Conservation (phyloP, 2,329 filamentous ascomycete genomes). For the Aureobasidium melanogenum region DNA sequence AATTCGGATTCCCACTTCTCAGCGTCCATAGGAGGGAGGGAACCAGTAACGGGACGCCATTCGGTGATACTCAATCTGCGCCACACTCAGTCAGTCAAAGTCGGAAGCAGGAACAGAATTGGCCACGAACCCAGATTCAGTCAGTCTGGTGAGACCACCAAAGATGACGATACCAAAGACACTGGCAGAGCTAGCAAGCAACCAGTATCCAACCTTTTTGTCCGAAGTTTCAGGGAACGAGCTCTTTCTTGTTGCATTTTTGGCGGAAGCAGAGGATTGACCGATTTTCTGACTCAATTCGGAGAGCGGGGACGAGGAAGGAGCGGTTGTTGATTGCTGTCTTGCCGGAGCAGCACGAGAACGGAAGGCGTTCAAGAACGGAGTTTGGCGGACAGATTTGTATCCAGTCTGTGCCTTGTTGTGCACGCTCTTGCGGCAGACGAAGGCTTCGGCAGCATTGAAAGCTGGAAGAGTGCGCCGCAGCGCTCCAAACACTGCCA, state of each 20-base stretch:
- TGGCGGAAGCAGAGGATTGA: not conserved
- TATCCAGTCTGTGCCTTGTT: constrained; percentile 18
- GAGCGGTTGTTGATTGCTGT: constrained; percentile 17
- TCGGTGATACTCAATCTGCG: constrained; percentile 89
- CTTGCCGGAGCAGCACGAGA: constrained; percentile 15
- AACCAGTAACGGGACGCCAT: constrained; percentile 95
- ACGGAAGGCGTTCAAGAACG: constrained; percentile 27
- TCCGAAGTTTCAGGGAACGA: constrained; percentile 54
- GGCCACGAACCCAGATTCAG: constrained; percentile 74
- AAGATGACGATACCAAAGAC: constrained; percentile 97
- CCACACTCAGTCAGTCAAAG: not conserved
- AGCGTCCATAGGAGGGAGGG: constrained; percentile 67
- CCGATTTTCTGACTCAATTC: constrained; percentile 24
- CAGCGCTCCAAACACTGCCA: constrained; percentile 11
- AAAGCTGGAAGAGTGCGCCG: constrained; percentile 1
- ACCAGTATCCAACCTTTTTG: constrained; percentile 81
- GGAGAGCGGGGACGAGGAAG: constrained; percentile 23
- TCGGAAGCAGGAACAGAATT: not conserved
- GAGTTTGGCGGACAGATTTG: constrained; percentile 23
- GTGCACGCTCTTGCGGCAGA: constrained; percentile 26
- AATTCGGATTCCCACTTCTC: constrained; percentile 91
- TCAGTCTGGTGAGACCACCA: constrained; percentile 84
- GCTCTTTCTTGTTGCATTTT: not conserved
- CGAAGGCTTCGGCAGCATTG: constrained; percentile 15
- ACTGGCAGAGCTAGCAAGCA: constrained; percentile 80